phyloP scores from a whole-genome alignment of 257 asterid genomes.

The Nyctanthes arbortristis region DNA sequence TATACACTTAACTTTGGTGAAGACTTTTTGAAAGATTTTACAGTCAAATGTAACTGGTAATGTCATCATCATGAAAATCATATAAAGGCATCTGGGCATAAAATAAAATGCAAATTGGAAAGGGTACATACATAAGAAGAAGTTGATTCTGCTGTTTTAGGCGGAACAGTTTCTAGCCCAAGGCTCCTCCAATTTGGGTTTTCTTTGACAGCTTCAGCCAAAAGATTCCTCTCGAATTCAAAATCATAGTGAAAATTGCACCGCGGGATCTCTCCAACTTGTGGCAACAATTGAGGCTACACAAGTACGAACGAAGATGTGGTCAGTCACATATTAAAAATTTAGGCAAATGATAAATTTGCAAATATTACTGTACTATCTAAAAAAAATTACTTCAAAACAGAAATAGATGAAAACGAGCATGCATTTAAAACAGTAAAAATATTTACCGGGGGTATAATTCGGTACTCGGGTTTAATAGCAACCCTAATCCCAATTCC shows the following conservation, averaged over 20 bases:
- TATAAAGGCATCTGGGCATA: not conserved
- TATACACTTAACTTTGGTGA: not conserved
- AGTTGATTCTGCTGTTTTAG: constrained; percentile 49
- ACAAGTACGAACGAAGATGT: not conserved
- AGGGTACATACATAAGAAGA: constrained; percentile 40
- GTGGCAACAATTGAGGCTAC: constrained; percentile 79
- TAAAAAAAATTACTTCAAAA: not conserved
- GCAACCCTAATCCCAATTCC: constrained; percentile 66
- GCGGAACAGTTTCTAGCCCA: constrained; percentile 57
- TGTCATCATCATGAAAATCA: too few relatives aligned
- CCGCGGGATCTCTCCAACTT: constrained; percentile 76
- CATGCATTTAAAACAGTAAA: not conserved
- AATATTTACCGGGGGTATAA: constrained; percentile 61
- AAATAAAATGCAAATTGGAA: not conserved
- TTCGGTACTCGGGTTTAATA: constrained; percentile 57
- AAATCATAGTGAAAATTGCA: constrained; percentile 90
- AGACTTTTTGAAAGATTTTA: too few relatives aligned
- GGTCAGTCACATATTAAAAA: constrained; percentile 5
- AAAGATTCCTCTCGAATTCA: constrained; percentile 83
- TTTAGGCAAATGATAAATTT: constrained; percentile 3
- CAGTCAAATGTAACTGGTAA: not conserved
- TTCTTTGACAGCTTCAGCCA: constrained; percentile 82
- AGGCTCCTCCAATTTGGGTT: constrained; percentile 81
- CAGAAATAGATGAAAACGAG: not conserved
- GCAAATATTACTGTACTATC: not conserved